Evolutionary conservation across 306 rosid genomes (phyloP).

Genomic region (Lablab purpureus): DNA sequence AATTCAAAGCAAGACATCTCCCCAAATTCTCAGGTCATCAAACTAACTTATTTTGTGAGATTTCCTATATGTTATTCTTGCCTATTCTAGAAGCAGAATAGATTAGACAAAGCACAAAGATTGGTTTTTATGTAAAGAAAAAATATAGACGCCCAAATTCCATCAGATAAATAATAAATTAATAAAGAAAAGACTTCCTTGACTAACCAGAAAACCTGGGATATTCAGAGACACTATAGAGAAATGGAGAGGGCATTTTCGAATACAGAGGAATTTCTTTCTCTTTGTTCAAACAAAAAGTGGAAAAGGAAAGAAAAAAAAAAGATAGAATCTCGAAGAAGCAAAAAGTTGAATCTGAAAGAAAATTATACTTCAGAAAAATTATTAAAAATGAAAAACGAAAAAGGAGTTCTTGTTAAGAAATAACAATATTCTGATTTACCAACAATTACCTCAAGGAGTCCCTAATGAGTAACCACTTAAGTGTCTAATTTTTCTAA

Average conservation of each 20-base stretch:
- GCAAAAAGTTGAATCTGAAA: not conserved
- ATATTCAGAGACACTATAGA: too few relatives aligned
- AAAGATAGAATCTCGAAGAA: not conserved
- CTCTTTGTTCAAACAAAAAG: not conserved
- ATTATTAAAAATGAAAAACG: not conserved
- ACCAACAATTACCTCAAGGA: not conserved
- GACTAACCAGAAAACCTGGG: not conserved
- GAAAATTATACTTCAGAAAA: not conserved
- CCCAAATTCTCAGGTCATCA: not conserved
- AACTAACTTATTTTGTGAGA: constrained; percentile 8
- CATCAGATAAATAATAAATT: not conserved
- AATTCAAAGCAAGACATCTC: not conserved
- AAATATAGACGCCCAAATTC: not conserved
- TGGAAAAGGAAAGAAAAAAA: not conserved
- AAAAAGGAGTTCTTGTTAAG: not conserved
- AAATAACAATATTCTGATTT: not conserved
- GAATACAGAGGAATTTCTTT: not conserved
- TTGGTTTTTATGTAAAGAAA: not conserved
- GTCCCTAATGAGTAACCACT: not conserved
- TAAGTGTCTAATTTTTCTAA: not conserved
- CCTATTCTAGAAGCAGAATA: constrained; percentile 1
- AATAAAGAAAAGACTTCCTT: not conserved
- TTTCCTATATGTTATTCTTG: not conserved
- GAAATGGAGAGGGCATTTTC: not conserved
- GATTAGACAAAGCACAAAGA: not conserved